phyloP scores from a whole-genome alignment of 306 rosid genomes.

The Delonix regia region DNA sequence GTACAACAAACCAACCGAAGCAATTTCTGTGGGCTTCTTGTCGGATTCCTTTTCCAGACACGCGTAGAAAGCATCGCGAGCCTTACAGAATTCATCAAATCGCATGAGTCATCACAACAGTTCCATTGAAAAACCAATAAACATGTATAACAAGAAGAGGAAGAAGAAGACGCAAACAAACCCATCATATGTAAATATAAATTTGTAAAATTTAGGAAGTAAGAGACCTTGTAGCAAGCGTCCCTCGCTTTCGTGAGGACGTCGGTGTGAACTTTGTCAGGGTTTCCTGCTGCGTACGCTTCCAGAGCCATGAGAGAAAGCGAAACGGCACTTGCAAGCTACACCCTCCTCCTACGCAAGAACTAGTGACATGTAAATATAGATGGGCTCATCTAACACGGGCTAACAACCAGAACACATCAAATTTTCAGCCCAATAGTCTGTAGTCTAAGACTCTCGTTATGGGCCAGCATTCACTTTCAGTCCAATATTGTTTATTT shows the following conservation, averaged over 20 bases:
- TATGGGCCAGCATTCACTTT: not conserved
- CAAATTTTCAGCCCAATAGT: not conserved
- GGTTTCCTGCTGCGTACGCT: conserved; percentile 52
- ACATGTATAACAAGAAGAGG: not conserved
- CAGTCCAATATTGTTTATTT: not conserved
- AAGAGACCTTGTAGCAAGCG: conserved; percentile 79
- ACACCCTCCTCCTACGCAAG: not conserved
- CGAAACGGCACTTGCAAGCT: not conserved
- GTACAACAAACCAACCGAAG: conserved; percentile 86
- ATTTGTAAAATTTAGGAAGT: not conserved
- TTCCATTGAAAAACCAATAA: not conserved
- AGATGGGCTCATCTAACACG: not conserved
- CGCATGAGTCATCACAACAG: not conserved
- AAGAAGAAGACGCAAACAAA: not conserved
- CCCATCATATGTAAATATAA: not conserved
- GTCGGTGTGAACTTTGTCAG: conserved; percentile 62
- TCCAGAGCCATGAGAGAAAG: conserved; percentile 58
- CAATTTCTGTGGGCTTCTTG: conserved; percentile 87
- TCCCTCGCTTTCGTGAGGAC: conserved; percentile 75
- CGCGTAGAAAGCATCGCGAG: conserved; percentile 88
- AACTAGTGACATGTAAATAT: not conserved
- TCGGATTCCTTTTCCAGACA: conserved; percentile 73
- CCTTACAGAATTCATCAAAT: conserved; percentile 49
- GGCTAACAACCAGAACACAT: not conserved
- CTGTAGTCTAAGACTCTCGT: not conserved